Conservation (phyloP, 2,329 filamentous ascomycete genomes). For the Arthrobotrys musiformis region DNA sequence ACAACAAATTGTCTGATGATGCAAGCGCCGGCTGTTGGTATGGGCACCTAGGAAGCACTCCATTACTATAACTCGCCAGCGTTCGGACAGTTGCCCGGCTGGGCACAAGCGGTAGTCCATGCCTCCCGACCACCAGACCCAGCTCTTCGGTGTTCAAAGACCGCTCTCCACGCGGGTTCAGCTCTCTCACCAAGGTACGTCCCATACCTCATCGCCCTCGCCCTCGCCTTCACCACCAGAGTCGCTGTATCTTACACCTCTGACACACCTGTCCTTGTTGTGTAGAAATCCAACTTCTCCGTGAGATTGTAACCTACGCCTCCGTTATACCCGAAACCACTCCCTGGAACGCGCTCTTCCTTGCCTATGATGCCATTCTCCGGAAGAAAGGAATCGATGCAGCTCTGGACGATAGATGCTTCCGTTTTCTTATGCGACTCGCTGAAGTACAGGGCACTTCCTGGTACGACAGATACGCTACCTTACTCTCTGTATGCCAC, state of each 20-base stretch:
- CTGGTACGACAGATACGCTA: constrained; percentile 54
- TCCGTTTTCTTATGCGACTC: constrained; percentile 55
- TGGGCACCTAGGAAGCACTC: constrained; percentile 53
- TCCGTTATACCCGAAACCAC: constrained; percentile 54
- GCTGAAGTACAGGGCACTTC: constrained; percentile 53
- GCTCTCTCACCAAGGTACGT: constrained; percentile 42
- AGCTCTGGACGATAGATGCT: constrained; percentile 51
- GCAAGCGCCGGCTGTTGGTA: constrained; percentile 49
- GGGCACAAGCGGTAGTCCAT: constrained; percentile 44
- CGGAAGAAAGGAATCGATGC: constrained; percentile 54
- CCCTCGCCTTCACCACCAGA: not conserved
- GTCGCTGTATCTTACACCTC: not conserved
- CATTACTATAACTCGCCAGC: constrained; percentile 19
- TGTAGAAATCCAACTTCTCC: constrained; percentile 53
- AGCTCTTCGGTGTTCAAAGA: constrained; percentile 50
- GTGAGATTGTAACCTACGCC: constrained; percentile 55
- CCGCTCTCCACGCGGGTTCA: constrained; percentile 52
- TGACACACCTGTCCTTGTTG: not conserved
- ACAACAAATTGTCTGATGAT: constrained; percentile 33
- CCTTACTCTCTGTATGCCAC: constrained; percentile 44
- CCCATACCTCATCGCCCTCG: not conserved
- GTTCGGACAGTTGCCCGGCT: constrained; percentile 23
- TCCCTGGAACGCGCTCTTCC: constrained; percentile 55
- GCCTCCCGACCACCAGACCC: constrained; percentile 49
- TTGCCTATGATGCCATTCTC: constrained; percentile 53